Evolutionary conservation across 495 filamentous ascomycete species (phyloP).

Genomic region (Talaromyces liani): DNA sequence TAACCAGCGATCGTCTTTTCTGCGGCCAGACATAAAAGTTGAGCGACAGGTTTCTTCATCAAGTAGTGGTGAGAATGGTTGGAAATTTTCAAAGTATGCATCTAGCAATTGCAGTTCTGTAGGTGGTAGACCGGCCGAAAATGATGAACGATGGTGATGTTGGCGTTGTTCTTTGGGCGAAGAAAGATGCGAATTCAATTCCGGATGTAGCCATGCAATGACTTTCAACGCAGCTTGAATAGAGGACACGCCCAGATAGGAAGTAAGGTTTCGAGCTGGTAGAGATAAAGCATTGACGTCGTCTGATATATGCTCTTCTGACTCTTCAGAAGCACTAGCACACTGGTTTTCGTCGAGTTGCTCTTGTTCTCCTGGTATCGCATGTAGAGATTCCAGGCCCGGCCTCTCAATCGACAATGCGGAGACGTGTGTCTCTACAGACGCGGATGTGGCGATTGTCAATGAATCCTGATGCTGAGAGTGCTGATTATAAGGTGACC

Average conservation of each 20-base stretch:
- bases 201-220: constrained; percentile 68
- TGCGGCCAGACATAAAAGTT: constrained; percentile 58
- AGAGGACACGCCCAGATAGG: constrained; percentile 76
- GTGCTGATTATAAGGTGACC: constrained; percentile 9
- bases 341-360: constrained; percentile 14
- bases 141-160: constrained; percentile 38
- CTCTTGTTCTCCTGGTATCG: constrained; percentile 21
- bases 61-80: constrained; percentile 68
- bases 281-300: constrained; percentile 79
- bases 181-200: constrained; percentile 49
- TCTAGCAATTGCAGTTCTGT: constrained; percentile 58
- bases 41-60: constrained; percentile 69
- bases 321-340: constrained; percentile 20
- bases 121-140: constrained; percentile 35
- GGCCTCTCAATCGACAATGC: constrained; percentile 23
- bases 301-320: constrained; percentile 63
- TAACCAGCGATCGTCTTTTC: constrained; percentile 67
- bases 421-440: constrained; percentile 34
- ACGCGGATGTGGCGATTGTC: constrained; percentile 22
- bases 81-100: constrained; percentile 70
- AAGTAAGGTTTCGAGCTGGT: constrained; percentile 60
- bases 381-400: constrained; percentile 34
- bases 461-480: constrained; percentile 15
- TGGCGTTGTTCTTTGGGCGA: constrained; percentile 31
- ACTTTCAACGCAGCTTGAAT: constrained; percentile 76